Conservation (phyloP, 306 rosid species). For the Abrus pulchellus region DNA sequence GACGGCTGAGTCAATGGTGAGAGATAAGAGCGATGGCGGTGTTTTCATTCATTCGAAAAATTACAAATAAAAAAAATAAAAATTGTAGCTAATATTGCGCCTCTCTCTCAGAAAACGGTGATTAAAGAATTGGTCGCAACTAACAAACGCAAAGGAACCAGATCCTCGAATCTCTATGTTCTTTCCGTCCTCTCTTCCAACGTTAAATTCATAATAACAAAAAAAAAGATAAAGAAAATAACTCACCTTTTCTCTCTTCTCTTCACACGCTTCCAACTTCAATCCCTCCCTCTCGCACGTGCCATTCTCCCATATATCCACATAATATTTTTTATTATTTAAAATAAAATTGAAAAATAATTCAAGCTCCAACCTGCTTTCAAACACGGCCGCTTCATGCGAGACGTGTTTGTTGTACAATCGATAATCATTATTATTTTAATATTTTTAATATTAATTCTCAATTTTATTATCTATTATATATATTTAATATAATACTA, state of each 20-base stretch:
- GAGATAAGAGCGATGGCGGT: slow-evolving; percentile 90
- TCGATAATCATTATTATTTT: too few relatives aligned
- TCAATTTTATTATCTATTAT: too few relatives aligned
- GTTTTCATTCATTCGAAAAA: slow-evolving; percentile 64
- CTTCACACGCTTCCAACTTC: slow-evolving; percentile 32
- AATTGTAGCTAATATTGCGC: background rate
- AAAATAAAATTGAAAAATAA: background rate
- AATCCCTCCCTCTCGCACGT: background rate
- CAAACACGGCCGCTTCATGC: too few relatives aligned
- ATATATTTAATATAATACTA: too few relatives aligned
- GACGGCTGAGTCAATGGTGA: slow-evolving; percentile 85
- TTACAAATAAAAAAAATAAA: background rate
- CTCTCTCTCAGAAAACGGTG: background rate
- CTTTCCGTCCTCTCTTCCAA: slow-evolving; percentile 41
- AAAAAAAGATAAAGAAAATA: too few relatives aligned
- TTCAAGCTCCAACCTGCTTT: too few relatives aligned
- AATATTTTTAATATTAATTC: too few relatives aligned
- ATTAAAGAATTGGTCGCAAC: slow-evolving; percentile 47
- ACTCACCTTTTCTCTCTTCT: background rate
- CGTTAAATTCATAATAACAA: background rate
- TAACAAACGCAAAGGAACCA: background rate
- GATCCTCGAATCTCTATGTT: slow-evolving; percentile 47
- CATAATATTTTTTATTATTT: too few relatives aligned
- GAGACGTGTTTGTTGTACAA: too few relatives aligned
- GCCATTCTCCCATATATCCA: background rate